A percentile compares a stretch with the other conserved stretches of the same genome.
phyloP scores from a whole-genome alignment of 2,329 filamentous ascomycete genomes.

The Fusarium sp. region DNA sequence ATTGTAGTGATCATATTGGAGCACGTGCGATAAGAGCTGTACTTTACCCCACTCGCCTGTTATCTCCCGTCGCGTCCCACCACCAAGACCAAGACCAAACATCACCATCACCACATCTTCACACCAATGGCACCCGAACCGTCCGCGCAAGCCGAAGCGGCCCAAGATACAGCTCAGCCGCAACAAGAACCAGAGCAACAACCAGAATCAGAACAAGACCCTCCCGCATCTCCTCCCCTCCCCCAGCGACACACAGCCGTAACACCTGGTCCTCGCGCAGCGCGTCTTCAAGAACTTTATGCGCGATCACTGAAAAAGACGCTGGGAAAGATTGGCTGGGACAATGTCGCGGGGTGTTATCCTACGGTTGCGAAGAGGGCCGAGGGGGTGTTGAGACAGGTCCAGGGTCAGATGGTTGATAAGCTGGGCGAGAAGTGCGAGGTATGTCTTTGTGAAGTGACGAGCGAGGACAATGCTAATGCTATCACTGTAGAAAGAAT shows the following conservation, averaged over 20 bases:
- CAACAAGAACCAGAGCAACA: constrained; percentile 23
- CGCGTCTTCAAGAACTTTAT: constrained; percentile 65
- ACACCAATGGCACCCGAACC: constrained; percentile 36
- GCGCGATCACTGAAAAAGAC: constrained; percentile 63
- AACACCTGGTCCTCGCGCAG: constrained; percentile 67
- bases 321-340: constrained; percentile 65
- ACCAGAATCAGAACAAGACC: constrained; percentile 5
- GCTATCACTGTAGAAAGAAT: constrained; percentile 59
- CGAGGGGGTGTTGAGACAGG: constrained; percentile 62
- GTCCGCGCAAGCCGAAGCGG: not conserved
- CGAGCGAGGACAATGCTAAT: constrained; percentile 10
- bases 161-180: not conserved
- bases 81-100: constrained; percentile 14
- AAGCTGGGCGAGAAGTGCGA: constrained; percentile 65
- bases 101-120: not conserved
- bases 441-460: constrained; percentile 46
- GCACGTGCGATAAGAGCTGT: constrained; percentile 34
- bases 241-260: constrained; percentile 56
- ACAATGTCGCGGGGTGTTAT: constrained; percentile 70
- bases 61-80: constrained; percentile 39
- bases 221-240: constrained; percentile 52
- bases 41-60: constrained; percentile 35
- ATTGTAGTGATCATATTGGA: not conserved
- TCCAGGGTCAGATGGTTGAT: constrained; percentile 69
- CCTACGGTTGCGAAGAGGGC: constrained; percentile 66